A percentile compares a stretch with the other conserved stretches of the same genome.
phyloP scores from a whole-genome alignment of 2,329 filamentous ascomycete genomes.

The Ascochyta fabae region DNA sequence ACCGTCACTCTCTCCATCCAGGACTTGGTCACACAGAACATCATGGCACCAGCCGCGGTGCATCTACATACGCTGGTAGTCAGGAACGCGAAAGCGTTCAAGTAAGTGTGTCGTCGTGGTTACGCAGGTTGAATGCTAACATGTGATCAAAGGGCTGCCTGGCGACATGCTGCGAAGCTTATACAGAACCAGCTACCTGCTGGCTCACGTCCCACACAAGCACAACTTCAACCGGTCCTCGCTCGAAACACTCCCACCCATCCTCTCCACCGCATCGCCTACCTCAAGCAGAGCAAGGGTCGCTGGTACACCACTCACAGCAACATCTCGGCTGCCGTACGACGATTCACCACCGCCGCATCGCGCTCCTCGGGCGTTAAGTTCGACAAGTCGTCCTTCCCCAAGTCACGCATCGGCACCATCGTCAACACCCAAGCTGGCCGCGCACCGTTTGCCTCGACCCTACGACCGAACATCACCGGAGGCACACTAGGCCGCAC shows the following conservation, averaged over 20 bases:
- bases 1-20: conserved; percentile 17
- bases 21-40: conserved; percentile 30
- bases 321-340: conserved; percentile 52
- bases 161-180: conserved; percentile 55
- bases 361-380: conserved; percentile 48
- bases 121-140: conserved; percentile 20
- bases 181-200: conserved; percentile 55
- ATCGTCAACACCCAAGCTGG: conserved; percentile 70
- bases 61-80: conserved; percentile 50
- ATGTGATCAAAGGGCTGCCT: conserved; percentile 50
- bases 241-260: conserved; percentile 64
- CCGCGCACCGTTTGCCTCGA: conserved; percentile 84
- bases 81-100: conserved; percentile 51
- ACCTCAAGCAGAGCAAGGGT: conserved; percentile 68
- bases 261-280: conserved; percentile 66
- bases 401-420: conserved; percentile 62
- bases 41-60: conserved; percentile 49
- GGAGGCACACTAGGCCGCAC: conserved; percentile 84
- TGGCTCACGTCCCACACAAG: conserved; percentile 51
- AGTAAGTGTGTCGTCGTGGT: conserved; percentile 33
- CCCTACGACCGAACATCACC: conserved; percentile 89
- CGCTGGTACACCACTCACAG: conserved; percentile 68
- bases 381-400: conserved; percentile 60
- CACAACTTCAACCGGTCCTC: conserved; percentile 65
- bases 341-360: conserved; percentile 60